Evolutionary conservation across 129 eudicot species (phyloP), one percentile per base, ranked within the genome.

Genomic region (Escallonia rubra): DNA sequence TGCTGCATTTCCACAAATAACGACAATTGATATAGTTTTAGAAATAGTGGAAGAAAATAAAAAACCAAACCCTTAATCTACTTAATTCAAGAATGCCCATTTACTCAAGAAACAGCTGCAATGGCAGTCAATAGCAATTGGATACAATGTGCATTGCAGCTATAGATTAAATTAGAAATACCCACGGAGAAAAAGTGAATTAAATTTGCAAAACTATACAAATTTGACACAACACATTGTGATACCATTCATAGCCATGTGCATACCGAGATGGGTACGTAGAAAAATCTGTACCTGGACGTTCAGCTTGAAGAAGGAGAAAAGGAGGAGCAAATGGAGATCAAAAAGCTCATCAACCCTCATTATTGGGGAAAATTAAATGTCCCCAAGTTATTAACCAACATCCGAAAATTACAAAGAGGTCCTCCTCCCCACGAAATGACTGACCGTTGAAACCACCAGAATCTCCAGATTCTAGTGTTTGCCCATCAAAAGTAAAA

Each of bases 371-470:
- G 65, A 65, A 46, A 71, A 68, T 45, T 72, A 56, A 59, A 67
- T 49, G 44, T 65, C 63, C 39, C 66, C 15, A 10, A 66, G 7
- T 42, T 64, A 50, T 43, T 64, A 66, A 66, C 7, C 8, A 8
- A 49, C 9, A 38, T 10, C 15, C 8, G 41, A 57, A 63, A 75
- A 66, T 75, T 66, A 75, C 78, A 62, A 44, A 44, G 70, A 72
- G 41, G 74, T 15, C 65, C 80, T 59, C 34, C 34, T 62, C 61
- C 14, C 15, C 65, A 53, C 50, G 57, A 71, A 73, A 53, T 46
- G 66, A 58, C 55, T 58, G 72, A 82, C 85, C 87, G 81, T 81
- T 78, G 81, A 70, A 73, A 72, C 66, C 63, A 77, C 73, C 79
- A 64, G 79, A 74, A 71, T 54, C 68, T 77, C 61, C 23, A 58